Percentiles rank a stretch among this genome's conserved stretches.
Conservation (phyloP, 1,139 yeast species). For the Yarrowia galli region DNA sequence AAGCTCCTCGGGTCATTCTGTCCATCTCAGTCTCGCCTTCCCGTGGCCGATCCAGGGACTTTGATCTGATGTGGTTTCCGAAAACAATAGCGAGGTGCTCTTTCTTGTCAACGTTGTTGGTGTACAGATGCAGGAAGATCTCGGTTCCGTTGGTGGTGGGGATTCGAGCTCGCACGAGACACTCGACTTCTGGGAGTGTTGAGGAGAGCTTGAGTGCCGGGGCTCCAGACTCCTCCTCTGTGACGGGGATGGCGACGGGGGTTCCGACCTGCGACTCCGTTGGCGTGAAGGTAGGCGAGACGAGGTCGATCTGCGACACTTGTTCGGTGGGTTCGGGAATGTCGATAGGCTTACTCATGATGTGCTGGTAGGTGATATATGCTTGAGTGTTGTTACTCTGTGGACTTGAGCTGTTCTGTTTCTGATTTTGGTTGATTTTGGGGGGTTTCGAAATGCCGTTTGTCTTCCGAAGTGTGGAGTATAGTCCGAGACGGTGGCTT, state of each 20-base stretch:
- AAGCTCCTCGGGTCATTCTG: conserved; percentile 97
- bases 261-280: conserved; percentile 35
- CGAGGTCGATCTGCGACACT: conserved; percentile 23
- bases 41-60: conserved; percentile 67
- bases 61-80: conserved; percentile 88
- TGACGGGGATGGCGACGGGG: conserved; percentile 28
- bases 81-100: conserved; percentile 98
- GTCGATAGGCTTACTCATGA: conserved; percentile 27
- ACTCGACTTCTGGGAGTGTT: conserved; percentile 33
- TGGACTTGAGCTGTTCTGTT: background rate
- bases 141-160: conserved; percentile 96
- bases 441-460: background rate
- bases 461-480: conserved; percentile 20
- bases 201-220: conserved; percentile 21
- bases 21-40: conserved; percentile 84
- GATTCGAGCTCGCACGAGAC: conserved; percentile 70
- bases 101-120: conserved; percentile 83
- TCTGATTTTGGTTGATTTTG: background rate
- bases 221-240: conserved; percentile 22
- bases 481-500: conserved; percentile 4
- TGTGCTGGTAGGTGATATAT: background rate
- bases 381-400: background rate
- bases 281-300: conserved; percentile 39
- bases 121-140: conserved; percentile 86
- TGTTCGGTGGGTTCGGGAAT: conserved; percentile 16